These are phyloP conservation scores for Coprinopsis sp. DNA, from an alignment of 768 basidiomycete species.

Conservation along the genomic window DNA sequence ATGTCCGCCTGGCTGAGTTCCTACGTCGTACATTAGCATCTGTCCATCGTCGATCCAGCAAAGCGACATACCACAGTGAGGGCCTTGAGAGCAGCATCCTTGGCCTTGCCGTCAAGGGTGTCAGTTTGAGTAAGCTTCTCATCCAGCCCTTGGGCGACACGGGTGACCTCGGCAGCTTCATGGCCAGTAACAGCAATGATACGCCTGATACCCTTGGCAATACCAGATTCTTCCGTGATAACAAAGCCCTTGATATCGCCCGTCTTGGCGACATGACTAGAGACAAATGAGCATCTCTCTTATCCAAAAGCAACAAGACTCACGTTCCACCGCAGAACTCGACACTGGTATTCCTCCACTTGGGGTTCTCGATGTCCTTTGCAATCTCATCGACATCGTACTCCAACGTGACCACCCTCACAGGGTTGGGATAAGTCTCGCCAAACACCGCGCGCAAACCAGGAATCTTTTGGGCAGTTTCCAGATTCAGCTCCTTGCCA, in stretches of 20 bases:
- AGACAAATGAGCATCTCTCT: neutral
- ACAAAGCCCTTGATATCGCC: constrained; percentile 97
- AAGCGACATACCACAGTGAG: constrained; percentile 58
- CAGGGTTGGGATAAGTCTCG: constrained; percentile 96
- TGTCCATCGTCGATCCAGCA: constrained; percentile 2
- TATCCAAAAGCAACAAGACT: constrained; percentile 29
- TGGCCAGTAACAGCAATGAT: constrained; percentile 93
- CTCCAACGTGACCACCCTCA: constrained; percentile 90
- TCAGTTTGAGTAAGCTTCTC: constrained; percentile 61
- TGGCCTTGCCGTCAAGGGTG: constrained; percentile 62
- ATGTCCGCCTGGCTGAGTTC: constrained; percentile 88
- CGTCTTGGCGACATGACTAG: constrained; percentile 90
- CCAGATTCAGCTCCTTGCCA: constrained; percentile 79
- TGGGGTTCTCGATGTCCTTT: constrained; percentile 80
- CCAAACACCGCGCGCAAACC: constrained; percentile 96
- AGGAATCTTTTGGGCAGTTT: constrained; percentile 79
- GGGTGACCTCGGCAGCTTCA: constrained; percentile 81
- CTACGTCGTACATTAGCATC: constrained; percentile 39
- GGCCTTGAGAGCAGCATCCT: constrained; percentile 84
- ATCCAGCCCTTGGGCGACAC: constrained; percentile 59
- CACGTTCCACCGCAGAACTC: constrained; percentile 99
- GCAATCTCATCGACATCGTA: constrained; percentile 83
- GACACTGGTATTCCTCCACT: constrained; percentile 87
- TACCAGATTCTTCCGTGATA: constrained; percentile 92
- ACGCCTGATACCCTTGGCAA: constrained; percentile 96